Evolutionary conservation across 208 protist genomes (phyloP), one percentile per base, ranked within the genome.

Genomic region (Vickermania spadyakhi): DNA sequence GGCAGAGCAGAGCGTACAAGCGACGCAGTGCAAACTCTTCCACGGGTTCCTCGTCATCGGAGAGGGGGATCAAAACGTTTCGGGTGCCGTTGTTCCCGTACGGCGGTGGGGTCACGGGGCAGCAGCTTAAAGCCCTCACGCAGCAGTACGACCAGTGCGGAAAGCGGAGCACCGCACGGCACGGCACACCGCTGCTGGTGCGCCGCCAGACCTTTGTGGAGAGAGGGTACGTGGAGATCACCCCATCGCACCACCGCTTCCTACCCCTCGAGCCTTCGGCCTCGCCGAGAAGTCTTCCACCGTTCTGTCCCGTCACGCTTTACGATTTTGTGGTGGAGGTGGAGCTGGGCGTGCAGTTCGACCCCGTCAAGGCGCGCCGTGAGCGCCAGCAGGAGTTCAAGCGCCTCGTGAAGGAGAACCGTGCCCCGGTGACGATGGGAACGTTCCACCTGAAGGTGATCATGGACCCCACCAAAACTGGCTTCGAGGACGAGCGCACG

Each of bases 401-500:
- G 42, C 79, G 72, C 28, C 73, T 91, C 2, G 82, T 81, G 51
- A 73, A 79, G 61, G 74, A 94, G 45, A 73, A 78, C 29, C 74
- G 62, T 26, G 82, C 82, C 23, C 82, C 74, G 13, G 72, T 75
- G 2, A 94, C 82, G 57, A 87, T 93, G 74, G 92, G 84, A 29
- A 92, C 84, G 1, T 96, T 97, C 60, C 72, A 94, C 56, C 81
- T 97, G 49, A 82, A 79, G 58, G 72, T 97, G 22, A 93, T 97
- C 61, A 93, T 93, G 81, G 85, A 95, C 60, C 85, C 84, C 18
- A 66, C 83, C 68, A 93, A 95, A 68, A 97, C 93, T 5, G 93
- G 93, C 28, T 97, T 98, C 60, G 92, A 97, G 75, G 88, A 96
- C 51, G 81, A 93, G 54, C 87, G 90, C 57, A 91, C 94, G 30